Percentiles rank a stretch among this genome's conserved stretches.
Conservation (phyloP, 352 stramenopile genomes). For the Phytophthora sp. region DNA sequence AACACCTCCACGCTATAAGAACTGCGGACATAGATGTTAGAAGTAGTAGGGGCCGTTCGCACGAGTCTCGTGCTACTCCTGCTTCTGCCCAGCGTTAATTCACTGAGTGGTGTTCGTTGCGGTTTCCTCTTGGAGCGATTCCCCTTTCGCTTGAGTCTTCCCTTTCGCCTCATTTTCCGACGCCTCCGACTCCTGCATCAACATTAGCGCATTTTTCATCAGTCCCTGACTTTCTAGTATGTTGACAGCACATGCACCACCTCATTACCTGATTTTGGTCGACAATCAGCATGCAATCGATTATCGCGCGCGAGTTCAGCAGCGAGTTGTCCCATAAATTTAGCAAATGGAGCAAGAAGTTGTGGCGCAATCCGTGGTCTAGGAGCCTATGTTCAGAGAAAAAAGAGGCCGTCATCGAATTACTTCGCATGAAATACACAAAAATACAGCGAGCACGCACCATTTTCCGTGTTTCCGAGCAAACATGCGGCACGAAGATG, state of each 20-base stretch:
- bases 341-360: constrained; percentile 89
- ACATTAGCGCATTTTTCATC: background rate
- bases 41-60: constrained; percentile 20
- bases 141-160: constrained; percentile 13
- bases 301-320: constrained; percentile 83
- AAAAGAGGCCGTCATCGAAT: background rate
- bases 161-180: constrained; percentile 19
- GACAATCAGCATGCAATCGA: constrained; percentile 89
- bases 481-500: constrained; percentile 85
- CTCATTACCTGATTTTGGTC: constrained; percentile 62
- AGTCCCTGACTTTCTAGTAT: background rate
- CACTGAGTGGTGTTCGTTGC: constrained; percentile 20
- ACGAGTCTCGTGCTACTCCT: constrained; percentile 14
- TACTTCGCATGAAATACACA: background rate
- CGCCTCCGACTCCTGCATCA: constrained; percentile 17
- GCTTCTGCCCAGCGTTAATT: constrained; percentile 8
- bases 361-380: constrained; percentile 79
- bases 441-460: too few species aligned
- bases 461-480: constrained; percentile 85
- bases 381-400: constrained; percentile 54
- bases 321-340: constrained; percentile 93
- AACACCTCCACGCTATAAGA: constrained; percentile 12
- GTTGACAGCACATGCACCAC: background rate
- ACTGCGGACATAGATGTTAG: constrained; percentile 15
- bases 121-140: constrained; percentile 11